These are phyloP conservation scores for Monosporozyma servazzii DNA, from an alignment of 805 yeast genomes.

Conservation along the genomic window DNA sequence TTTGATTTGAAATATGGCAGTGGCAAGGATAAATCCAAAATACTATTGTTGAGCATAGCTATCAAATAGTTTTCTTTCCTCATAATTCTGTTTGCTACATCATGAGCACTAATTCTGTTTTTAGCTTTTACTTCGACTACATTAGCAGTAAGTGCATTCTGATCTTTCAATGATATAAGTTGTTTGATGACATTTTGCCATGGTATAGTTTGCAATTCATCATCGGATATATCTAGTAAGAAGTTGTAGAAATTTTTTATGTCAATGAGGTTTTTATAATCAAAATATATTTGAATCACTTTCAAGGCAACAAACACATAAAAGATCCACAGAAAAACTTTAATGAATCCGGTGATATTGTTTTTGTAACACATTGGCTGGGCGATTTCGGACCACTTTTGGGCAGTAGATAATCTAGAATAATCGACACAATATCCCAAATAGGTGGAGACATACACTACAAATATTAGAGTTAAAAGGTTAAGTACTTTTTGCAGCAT, in stretches of 20 bases:
- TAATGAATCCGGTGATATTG: conserved; percentile 43
- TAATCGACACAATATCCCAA: conserved; percentile 76
- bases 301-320: conserved; percentile 44
- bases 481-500: conserved; percentile 56
- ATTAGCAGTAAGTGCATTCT: conserved; percentile 52
- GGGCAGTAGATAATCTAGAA: conserved; percentile 32
- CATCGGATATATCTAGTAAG: conserved; percentile 61
- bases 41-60: conserved; percentile 73
- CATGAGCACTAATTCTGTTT: conserved; percentile 79
- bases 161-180: conserved; percentile 65
- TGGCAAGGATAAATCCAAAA: conserved; percentile 58
- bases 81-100: conserved; percentile 92
- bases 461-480: conserved; percentile 65
- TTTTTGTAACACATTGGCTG: conserved; percentile 32
- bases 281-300: conserved; percentile 47
- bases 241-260: conserved; percentile 68
- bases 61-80: conserved; percentile 89
- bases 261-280: conserved; percentile 59
- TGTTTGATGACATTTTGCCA: conserved; percentile 83
- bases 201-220: conserved; percentile 83
- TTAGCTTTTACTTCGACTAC: conserved; percentile 56
- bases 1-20: conserved; percentile 36
- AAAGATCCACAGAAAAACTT: conserved; percentile 56
- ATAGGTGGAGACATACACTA: conserved; percentile 69
- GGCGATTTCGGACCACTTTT: conserved; percentile 30